Evolutionary conservation across 768 basidiomycete species (phyloP).

Genomic region (Pleurotus pulmonarius): DNA sequence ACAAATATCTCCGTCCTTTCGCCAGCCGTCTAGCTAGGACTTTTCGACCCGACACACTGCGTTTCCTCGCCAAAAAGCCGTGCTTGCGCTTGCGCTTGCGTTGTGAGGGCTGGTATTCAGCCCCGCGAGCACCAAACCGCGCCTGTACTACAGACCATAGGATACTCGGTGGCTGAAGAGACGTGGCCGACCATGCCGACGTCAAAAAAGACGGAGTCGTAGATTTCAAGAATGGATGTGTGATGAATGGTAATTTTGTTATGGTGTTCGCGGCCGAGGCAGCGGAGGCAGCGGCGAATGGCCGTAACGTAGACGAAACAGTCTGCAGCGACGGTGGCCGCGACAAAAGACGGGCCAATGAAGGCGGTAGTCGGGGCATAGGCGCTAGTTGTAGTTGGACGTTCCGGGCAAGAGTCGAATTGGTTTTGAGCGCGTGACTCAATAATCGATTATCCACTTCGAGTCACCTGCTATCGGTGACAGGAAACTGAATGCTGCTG

Average conservation of each 20-base stretch:
- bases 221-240: constrained; percentile 17
- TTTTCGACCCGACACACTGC: constrained; percentile 64
- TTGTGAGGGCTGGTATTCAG: constrained; percentile 97
- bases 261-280: constrained; percentile 8
- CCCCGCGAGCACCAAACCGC: constrained; percentile 68
- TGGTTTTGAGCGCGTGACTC: constrained; percentile 16
- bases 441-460: constrained; percentile 8
- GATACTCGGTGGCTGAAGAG: constrained; percentile 25
- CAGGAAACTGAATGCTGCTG: constrained; percentile 18
- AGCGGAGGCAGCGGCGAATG: neutral
- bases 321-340: constrained; percentile 27
- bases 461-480: constrained; percentile 9
- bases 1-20: constrained; percentile 78
- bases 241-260: constrained; percentile 13
- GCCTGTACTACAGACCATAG: constrained; percentile 44
- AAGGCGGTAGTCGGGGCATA: constrained; percentile 43
- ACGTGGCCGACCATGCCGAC: neutral
- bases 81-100: constrained; percentile 89
- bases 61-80: constrained; percentile 82
- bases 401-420: neutral
- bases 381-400: neutral
- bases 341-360: constrained; percentile 31
- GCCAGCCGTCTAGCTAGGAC: constrained; percentile 64
- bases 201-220: constrained; percentile 15
- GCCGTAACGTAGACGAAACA: neutral